Conservation (phyloP, 2,329 filamentous ascomycete species). For the Aspergillus uvarum region DNA sequence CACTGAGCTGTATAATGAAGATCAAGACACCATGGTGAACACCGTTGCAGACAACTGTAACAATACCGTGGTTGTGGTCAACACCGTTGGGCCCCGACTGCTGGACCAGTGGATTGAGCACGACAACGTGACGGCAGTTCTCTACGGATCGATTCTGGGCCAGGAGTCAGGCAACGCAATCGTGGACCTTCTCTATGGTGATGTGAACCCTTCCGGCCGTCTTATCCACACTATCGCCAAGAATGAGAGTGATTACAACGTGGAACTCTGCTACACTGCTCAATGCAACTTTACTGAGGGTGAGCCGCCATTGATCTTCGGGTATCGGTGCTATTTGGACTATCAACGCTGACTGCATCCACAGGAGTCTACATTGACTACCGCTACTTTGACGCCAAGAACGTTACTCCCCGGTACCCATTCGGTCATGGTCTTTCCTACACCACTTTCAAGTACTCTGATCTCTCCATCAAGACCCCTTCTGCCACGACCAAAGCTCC, state of each 20-base stretch:
- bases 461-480: constrained; percentile 9
- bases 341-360: background rate
- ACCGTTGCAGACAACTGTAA: constrained; percentile 59
- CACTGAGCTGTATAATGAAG: constrained; percentile 30
- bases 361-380: constrained; percentile 54
- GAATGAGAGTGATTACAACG: constrained; percentile 54
- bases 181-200: constrained; percentile 57
- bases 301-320: background rate
- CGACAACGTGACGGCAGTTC: constrained; percentile 62
- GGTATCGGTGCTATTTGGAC: too few relatives aligned
- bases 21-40: constrained; percentile 55
- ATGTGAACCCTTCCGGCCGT: constrained; percentile 23
- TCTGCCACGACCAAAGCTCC: constrained; percentile 6
- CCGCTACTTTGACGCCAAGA: constrained; percentile 49
- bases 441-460: constrained; percentile 25
- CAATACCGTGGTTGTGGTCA: constrained; percentile 63
- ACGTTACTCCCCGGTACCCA: constrained; percentile 36
- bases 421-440: constrained; percentile 38
- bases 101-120: constrained; percentile 60
- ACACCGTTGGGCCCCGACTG: constrained; percentile 61
- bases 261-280: constrained; percentile 23
- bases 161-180: constrained; percentile 60
- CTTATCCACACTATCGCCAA: constrained; percentile 59
- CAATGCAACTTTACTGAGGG: constrained; percentile 11
- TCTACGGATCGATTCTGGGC: constrained; percentile 63